Evolutionary conservation across 1,139 yeast genomes (phyloP).

Genomic region (Geotrichum restrictum): DNA sequence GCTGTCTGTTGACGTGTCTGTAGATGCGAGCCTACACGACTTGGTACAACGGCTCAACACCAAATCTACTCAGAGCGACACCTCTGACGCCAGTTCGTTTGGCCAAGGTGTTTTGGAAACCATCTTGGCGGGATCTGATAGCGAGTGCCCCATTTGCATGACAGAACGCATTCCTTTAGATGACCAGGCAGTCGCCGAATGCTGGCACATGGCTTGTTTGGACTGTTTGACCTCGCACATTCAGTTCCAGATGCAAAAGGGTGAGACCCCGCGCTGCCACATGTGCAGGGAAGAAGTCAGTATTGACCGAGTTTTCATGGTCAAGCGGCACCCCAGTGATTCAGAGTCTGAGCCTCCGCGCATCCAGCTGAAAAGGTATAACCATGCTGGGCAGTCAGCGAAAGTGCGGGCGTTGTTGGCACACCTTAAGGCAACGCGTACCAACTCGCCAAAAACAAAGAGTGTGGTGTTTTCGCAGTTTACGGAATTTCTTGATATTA

Average conservation of each 20-base stretch:
- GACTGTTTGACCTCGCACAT: conserved; percentile 72
- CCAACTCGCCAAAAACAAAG: conserved; percentile 60
- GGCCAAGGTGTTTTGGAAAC: conserved; percentile 41
- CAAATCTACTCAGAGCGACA: conserved; percentile 21
- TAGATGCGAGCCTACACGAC: conserved; percentile 29
- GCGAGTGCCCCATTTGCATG: conserved; percentile 86
- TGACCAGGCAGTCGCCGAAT: conserved; percentile 64
- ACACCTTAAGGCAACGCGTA: conserved; percentile 53
- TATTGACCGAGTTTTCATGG: conserved; percentile 31
- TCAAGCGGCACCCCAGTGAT: conserved; percentile 24
- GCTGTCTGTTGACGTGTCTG: conserved; percentile 13
- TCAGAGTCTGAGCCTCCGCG: not conserved
- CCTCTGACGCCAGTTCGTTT: conserved; percentile 29
- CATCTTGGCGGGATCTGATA: conserved; percentile 40
- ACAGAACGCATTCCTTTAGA: conserved; percentile 51
- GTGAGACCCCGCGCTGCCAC: conserved; percentile 39
- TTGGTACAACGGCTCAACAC: conserved; percentile 27
- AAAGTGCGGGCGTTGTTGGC: conserved; percentile 67
- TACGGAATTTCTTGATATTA: conserved; percentile 73
- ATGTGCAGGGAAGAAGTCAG: conserved; percentile 39
- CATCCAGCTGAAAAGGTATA: conserved; percentile 17
- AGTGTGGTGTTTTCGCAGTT: conserved; percentile 90
- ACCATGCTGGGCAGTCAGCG: conserved; percentile 47
- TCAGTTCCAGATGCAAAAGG: conserved; percentile 36
- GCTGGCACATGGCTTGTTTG: conserved; percentile 78